Evolutionary conservation across 2,329 filamentous ascomycete species (phyloP), one percentile per base, ranked within the genome.

Genomic region (Epichloe baconii): DNA sequence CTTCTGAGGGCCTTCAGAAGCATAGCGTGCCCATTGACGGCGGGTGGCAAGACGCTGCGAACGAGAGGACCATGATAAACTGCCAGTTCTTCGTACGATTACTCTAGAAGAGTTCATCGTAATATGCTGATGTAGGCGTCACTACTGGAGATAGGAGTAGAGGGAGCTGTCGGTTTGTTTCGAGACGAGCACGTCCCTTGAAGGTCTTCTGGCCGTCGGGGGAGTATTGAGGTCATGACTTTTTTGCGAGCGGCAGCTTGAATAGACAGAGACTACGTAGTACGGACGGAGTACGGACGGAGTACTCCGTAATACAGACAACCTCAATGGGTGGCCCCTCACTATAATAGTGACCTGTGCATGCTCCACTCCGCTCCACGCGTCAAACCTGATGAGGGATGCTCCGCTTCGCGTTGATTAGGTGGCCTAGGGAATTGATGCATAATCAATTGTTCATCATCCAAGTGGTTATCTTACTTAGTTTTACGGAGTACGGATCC

Each of bases 71-170:
- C 59, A 59, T 42, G 57, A 55, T 36, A 64, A 43, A 42, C 50
- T 47, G 34, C 58, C 57, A 52, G 59, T 62, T 41, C 60, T 60
- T 41, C 64, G 57, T 41, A 67, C 58, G 35, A 61, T 57, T 46
- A 54, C 52, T 37, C 60, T 62, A 10, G 64, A 62, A 42, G 61
- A 54, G 48, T 62, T 68, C 66, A 69, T 68, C 15, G 40, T 50
- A 56, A 53, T 8, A 31, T 4, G n/a, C 19, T 35, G 31, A 3
- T 14, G 7, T 7, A 31, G 21, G 6, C 15, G 26, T 12, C 14
- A 26, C 17, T 17, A 21, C 15, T 17, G 40, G 10, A n/a, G 7
- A 10, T 21, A 14, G 6, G 6, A 15, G 11, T n/a, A 38, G 23
- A 26, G 14, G 31, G 31, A 4, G 15, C 21, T 19, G 17, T 21